Conservation (phyloP, 1,284 basidiomycete species). For the Takashimella tepidaria region DNA sequence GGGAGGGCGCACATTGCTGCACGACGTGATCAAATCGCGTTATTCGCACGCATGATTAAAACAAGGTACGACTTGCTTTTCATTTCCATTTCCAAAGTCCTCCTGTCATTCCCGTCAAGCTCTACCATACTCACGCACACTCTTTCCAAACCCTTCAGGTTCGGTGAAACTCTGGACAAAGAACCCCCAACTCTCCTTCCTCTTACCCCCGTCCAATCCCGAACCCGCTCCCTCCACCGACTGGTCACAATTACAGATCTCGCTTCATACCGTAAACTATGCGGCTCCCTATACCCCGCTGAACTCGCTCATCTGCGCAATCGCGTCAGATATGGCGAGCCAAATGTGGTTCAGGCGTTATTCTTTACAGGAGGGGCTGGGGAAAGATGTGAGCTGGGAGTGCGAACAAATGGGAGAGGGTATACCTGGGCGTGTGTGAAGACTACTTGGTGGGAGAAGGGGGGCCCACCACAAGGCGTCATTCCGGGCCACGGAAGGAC, state of each 20-base stretch:
- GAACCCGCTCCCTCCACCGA: constrained; percentile 54
- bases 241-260: constrained; percentile 67
- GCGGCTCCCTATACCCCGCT: constrained; percentile 66
- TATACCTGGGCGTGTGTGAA: constrained; percentile 54
- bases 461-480: constrained; percentile 44
- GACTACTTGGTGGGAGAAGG: constrained; percentile 73
- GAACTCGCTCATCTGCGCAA: constrained; percentile 63
- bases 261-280: constrained; percentile 64
- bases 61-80: constrained; percentile 29
- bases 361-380: constrained; percentile 61
- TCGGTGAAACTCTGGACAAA: constrained; percentile 41
- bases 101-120: too few relatives aligned
- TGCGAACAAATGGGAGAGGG: constrained; percentile 55
- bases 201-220: constrained; percentile 50
- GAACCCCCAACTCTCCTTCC: constrained; percentile 39
- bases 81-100: background rate
- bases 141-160: constrained; percentile 24
- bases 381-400: constrained; percentile 26
- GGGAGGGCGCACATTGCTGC: constrained; percentile 74
- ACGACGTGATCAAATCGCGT: constrained; percentile 58
- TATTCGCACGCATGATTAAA: constrained; percentile 48
- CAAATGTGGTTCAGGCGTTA: constrained; percentile 59
- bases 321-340: constrained; percentile 64
- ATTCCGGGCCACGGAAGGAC: constrained; percentile 45
- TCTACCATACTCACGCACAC: background rate